Evolutionary conservation across 257 asterid species (phyloP).

Genomic region (Ilex aquifolium): DNA sequence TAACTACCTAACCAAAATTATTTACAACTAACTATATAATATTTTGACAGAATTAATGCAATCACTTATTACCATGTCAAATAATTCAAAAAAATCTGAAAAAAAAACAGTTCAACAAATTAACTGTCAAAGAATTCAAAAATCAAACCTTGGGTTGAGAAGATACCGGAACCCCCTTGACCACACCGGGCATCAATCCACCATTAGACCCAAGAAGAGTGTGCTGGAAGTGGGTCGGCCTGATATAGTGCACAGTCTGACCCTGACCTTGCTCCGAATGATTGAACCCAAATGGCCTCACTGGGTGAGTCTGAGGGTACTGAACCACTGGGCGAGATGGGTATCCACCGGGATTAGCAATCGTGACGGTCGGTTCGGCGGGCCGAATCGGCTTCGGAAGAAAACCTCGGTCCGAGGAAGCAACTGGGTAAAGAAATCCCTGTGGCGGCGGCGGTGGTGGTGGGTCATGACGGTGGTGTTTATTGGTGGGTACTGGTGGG

Average conservation of each 20-base stretch:
- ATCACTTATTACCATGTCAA: too few species aligned
- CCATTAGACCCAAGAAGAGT: slow-evolving; percentile 19
- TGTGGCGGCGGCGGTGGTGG: slow-evolving; percentile 21
- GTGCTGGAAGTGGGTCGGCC: slow-evolving; percentile 22
- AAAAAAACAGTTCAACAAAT: too few species aligned
- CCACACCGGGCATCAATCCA: too few species aligned
- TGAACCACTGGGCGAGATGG: slow-evolving; percentile 23
- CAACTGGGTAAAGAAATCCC: slow-evolving; percentile 51
- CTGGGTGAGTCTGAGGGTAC: slow-evolving; percentile 32
- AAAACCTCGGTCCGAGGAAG: slow-evolving; percentile 61
- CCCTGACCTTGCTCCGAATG: slow-evolving; percentile 46
- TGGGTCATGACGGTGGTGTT: neutral
- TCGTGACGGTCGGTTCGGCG: neutral
- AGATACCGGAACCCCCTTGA: too few species aligned
- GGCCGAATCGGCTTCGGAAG: slow-evolving; percentile 33
- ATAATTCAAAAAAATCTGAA: too few species aligned
- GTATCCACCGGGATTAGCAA: slow-evolving; percentile 11
- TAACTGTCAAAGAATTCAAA: too few species aligned
- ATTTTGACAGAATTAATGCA: too few species aligned
- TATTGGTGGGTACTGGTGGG: slow-evolving; percentile 43
- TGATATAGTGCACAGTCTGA: neutral
- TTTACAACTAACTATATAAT: too few species aligned
- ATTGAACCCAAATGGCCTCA: slow-evolving; percentile 32
- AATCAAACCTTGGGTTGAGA: too few species aligned
- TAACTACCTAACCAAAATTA: too few species aligned